Conservation (phyloP, 2,329 filamentous ascomycete genomes). For the Falciphora oryzae region DNA sequence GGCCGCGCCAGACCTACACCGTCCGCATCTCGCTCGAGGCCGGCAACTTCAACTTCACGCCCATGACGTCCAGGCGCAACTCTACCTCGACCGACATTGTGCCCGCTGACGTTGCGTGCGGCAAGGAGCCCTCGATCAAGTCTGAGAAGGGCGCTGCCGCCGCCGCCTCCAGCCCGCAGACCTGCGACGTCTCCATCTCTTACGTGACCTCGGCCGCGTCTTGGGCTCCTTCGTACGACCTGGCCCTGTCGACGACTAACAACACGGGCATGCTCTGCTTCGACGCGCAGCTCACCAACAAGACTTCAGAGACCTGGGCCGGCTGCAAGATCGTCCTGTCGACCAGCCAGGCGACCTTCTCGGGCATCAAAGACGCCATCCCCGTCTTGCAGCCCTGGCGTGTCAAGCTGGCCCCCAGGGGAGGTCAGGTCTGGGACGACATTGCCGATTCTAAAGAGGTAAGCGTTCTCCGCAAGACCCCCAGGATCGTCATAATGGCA, state of each 20-base stretch:
- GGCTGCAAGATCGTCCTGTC: constrained; percentile 56
- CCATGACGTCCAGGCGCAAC: constrained; percentile 40
- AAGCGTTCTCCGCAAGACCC: no score
- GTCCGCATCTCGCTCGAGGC: constrained; percentile 46
- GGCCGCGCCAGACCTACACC: constrained; percentile 43
- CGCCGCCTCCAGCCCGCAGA: constrained; percentile 11
- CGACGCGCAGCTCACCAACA: constrained; percentile 56
- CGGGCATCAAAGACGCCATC: constrained; percentile 47
- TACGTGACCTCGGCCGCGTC: constrained; percentile 53
- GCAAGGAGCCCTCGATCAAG: constrained; percentile 6
- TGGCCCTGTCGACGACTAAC: constrained; percentile 51
- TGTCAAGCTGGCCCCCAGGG: constrained; percentile 39
- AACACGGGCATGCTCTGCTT: constrained; percentile 51
- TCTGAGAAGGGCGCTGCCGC: no score
- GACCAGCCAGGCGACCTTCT: constrained; percentile 55
- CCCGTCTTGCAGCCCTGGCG: constrained; percentile 52
- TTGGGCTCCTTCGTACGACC: constrained; percentile 58
- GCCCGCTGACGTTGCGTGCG: constrained; percentile 35
- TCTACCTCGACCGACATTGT: constrained; percentile 48
- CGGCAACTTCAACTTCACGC: constrained; percentile 26
- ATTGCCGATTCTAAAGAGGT: constrained; percentile 32
- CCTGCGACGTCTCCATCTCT: constrained; percentile 46
- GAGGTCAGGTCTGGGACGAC: constrained; percentile 15
- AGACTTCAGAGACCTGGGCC: constrained; percentile 58
- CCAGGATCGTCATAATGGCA: no score